phyloP scores from a whole-genome alignment of 768 basidiomycete species.

The Boletus tomentosulus region DNA sequence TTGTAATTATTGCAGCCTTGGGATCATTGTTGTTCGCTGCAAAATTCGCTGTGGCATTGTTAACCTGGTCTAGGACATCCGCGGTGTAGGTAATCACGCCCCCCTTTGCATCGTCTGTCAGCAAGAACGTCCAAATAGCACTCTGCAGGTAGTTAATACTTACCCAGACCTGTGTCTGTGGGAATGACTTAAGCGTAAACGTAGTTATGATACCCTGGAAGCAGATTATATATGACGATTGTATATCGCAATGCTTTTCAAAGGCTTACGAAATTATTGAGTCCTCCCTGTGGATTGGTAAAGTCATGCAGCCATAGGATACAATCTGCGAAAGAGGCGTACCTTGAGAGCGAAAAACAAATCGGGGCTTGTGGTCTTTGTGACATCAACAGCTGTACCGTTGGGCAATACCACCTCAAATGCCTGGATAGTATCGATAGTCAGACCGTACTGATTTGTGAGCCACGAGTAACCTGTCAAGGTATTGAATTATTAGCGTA shows the following conservation, averaged over 20 bases:
- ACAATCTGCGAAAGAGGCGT: neutral
- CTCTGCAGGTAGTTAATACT: slow-evolving; percentile 6
- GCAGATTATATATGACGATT: neutral
- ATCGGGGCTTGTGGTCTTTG: slow-evolving; percentile 30
- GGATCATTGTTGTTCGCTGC: slow-evolving; percentile 15
- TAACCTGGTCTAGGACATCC: slow-evolving; percentile 8
- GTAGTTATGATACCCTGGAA: slow-evolving; percentile 54
- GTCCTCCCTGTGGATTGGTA: slow-evolving; percentile 43
- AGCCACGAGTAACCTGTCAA: slow-evolving; percentile 35
- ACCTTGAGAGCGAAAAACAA: slow-evolving; percentile 46
- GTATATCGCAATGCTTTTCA: neutral
- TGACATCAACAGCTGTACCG: slow-evolving; percentile 39
- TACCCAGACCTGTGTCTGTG: slow-evolving; percentile 61
- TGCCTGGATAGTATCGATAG: slow-evolving; percentile 49
- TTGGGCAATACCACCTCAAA: slow-evolving; percentile 50
- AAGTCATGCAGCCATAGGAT: neutral
- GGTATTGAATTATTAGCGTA: neutral
- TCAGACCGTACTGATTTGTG: slow-evolving; percentile 58
- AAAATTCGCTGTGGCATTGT: slow-evolving; percentile 20
- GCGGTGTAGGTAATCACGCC: slow-evolving; percentile 38
- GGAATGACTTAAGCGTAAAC: slow-evolving; percentile 50
- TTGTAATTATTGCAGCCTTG: slow-evolving; percentile 37
- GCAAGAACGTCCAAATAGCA: neutral
- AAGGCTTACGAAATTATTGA: slow-evolving; percentile 51
- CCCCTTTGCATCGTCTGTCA: slow-evolving; percentile 34